Conservation (phyloP, 2,329 filamentous ascomycete species). For the Passalora sequoiae region DNA sequence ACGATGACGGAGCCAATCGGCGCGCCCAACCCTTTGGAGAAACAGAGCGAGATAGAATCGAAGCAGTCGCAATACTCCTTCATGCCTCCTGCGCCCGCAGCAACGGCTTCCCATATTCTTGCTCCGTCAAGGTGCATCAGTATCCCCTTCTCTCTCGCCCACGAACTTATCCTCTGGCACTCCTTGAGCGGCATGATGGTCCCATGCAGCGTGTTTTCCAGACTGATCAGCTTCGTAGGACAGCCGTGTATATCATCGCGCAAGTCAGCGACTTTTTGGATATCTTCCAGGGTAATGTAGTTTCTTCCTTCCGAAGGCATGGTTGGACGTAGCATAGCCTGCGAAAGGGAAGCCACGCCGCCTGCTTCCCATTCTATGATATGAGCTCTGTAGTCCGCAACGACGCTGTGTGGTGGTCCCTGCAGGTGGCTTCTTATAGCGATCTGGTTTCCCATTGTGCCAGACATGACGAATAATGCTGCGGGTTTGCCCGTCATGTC, state of each 20-base stretch:
- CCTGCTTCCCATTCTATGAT: conserved; percentile 66
- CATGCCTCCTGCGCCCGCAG: conserved; percentile 61
- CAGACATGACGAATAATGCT: conserved; percentile 75
- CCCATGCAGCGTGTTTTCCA: conserved; percentile 83
- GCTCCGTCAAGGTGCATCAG: conserved; percentile 75
- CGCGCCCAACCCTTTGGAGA: conserved; percentile 77
- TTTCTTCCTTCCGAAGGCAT: conserved; percentile 60
- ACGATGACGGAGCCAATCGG: conserved; percentile 74
- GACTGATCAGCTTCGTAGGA: conserved; percentile 72
- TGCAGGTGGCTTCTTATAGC: conserved; percentile 70
- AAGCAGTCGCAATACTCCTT: conserved; percentile 63
- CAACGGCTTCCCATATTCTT: conserved; percentile 75
- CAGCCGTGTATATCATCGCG: conserved; percentile 69
- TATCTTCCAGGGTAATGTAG: conserved; percentile 71
- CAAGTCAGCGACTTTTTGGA: conserved; percentile 61
- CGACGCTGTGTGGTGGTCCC: conserved; percentile 72
- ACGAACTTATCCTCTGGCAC: conserved; percentile 62
- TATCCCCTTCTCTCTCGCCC: conserved; percentile 58
- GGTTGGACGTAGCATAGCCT: conserved; percentile 64
- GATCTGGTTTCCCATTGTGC: conserved; percentile 89
- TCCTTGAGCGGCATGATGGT: conserved; percentile 73
- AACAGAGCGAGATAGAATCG: conserved; percentile 71
- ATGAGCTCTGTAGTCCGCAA: conserved; percentile 75
- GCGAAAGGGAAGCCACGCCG: conserved; percentile 65
- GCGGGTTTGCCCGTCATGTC: conserved; percentile 68